Evolutionary conservation across 2,329 filamentous ascomycete genomes (phyloP).

Genomic region (Dactylella cylindrospora): DNA sequence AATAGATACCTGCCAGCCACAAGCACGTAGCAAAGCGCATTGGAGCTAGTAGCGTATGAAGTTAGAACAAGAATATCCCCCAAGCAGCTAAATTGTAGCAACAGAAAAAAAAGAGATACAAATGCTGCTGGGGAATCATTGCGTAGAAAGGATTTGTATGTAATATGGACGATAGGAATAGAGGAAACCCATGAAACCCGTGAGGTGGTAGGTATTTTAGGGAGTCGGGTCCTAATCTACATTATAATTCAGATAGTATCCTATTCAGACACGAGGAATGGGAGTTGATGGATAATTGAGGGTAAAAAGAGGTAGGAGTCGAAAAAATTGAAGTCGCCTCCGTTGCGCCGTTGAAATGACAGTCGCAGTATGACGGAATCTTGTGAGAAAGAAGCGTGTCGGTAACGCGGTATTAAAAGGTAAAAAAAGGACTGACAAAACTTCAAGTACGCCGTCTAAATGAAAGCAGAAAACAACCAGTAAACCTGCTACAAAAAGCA

Average conservation of each 20-base stretch:
- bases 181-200: too few species aligned
- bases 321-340: conserved; percentile 1
- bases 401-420: conserved; percentile 41
- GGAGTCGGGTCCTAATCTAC: conserved; percentile 35
- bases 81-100: too few species aligned
- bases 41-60: too few species aligned
- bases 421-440: conserved; percentile 21
- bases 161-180: too few species aligned
- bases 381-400: not conserved
- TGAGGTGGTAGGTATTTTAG: not conserved
- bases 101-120: too few species aligned
- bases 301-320: not conserved
- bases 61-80: too few species aligned
- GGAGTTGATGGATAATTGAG: not conserved
- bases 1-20: too few species aligned
- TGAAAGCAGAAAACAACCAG: conserved; percentile 36
- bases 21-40: too few species aligned
- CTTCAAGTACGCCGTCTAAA: conserved; percentile 43
- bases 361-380: not conserved
- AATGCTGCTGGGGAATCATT: too few species aligned
- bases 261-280: conserved; percentile 34
- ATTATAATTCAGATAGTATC: conserved; percentile 34
- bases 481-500: conserved; percentile 42
- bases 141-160: too few species aligned
- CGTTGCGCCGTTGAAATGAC: not conserved